Percentiles rank a stretch among this genome's conserved stretches.
Evolutionary conservation across 2,329 filamentous ascomycete genomes (phyloP).

Genomic region (Xylaria sp.): DNA sequence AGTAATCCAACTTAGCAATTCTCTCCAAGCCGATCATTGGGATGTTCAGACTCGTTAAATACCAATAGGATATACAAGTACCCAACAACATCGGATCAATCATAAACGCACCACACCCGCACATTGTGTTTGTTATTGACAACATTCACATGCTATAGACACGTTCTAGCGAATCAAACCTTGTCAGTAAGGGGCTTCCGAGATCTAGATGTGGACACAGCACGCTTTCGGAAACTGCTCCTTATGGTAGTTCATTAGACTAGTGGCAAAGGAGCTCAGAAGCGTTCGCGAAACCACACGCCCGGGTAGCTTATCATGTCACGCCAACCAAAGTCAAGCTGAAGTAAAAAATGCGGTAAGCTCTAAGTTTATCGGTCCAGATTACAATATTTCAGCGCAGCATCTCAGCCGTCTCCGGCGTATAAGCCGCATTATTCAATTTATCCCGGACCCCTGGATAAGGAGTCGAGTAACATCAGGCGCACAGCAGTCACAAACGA

Average conservation of each 20-base stretch:
- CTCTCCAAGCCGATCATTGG: constrained; percentile 23
- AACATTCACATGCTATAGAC: constrained; percentile 1
- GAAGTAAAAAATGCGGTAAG: background rate
- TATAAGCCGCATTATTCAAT: constrained; percentile 13
- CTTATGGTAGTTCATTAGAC: background rate
- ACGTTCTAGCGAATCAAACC: background rate
- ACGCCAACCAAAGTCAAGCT: constrained; percentile 4
- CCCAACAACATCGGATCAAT: constrained; percentile 11
- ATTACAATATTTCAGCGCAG: constrained; percentile 9
- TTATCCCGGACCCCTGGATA: constrained; percentile 38
- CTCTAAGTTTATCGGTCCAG: constrained; percentile 10
- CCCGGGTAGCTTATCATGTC: constrained; percentile 4
- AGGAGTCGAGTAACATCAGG: constrained; percentile 38
- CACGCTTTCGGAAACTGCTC: background rate
- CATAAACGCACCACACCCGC: background rate
- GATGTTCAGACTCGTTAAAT: constrained; percentile 1
- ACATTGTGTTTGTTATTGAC: constrained; percentile 11
- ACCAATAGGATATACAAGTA: constrained; percentile 1
- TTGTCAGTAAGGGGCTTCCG: background rate
- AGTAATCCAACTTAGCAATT: constrained; percentile 20
- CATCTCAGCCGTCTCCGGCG: constrained; percentile 11
- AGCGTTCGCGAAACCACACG: constrained; percentile 2
- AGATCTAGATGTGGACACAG: background rate
- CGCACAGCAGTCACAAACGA: constrained; percentile 26
- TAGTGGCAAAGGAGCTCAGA: constrained; percentile 1